phyloP scores from a whole-genome alignment of 176 grass and related monocot species.

The Zea mays region Zm-B73-REFERENCE-NAM-5.0 NC_050098.1:205659001-205659500 shows the following conservation, averaged over 20 bases:
- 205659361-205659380: slow-evolving; percentile 26
- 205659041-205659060: no score
- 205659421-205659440: slow-evolving; percentile 71
- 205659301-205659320: slow-evolving; percentile 10
- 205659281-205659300: slow-evolving; percentile 16
- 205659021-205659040: not conserved
- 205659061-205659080: no score
- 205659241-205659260: not conserved
- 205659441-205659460: slow-evolving; percentile 92
- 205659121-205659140: not conserved
- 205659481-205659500: slow-evolving; percentile 66
- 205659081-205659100: no score
- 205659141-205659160: not conserved
- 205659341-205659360: slow-evolving; percentile 34
- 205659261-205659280: not conserved
- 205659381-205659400: slow-evolving; percentile 44
- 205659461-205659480: slow-evolving; percentile 92
- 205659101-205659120: not conserved
- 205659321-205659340: slow-evolving; percentile 12
- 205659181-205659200: not conserved
- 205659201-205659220: not conserved
- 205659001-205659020: not conserved
- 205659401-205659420: slow-evolving; percentile 47
- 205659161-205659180: not conserved
- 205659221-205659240: not conserved